These are phyloP conservation scores for Cetradonia linearis DNA, from an alignment of 495 filamentous ascomycete species.

Conservation along the genomic window DNA sequence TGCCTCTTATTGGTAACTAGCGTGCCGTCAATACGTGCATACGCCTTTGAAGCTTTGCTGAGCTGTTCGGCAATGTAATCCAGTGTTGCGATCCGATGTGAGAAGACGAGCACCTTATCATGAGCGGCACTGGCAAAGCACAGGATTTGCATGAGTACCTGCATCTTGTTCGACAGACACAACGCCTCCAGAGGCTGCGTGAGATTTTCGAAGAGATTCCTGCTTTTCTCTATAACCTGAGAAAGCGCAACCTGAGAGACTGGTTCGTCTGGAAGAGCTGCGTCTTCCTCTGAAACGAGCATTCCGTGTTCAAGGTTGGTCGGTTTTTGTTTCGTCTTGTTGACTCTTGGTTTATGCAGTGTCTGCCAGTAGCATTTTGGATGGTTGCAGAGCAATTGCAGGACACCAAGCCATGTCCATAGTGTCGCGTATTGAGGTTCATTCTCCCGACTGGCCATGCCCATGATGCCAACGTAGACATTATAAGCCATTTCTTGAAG, in stretches of 20 bases:
- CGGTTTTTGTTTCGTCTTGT: not conserved
- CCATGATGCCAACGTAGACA: conserved; percentile 40
- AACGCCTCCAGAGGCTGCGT: conserved; percentile 30
- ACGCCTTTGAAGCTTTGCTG: conserved; percentile 32
- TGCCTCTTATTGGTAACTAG: conserved; percentile 48
- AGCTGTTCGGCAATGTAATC: conserved; percentile 55
- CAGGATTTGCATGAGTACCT: conserved; percentile 57
- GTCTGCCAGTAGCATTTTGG: conserved; percentile 54
- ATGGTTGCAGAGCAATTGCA: conserved; percentile 67
- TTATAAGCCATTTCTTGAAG: conserved; percentile 58
- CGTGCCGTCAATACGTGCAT: conserved; percentile 55
- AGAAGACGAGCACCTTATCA: conserved; percentile 72
- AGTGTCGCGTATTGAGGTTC: conserved; percentile 28
- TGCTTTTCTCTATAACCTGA: conserved; percentile 23
- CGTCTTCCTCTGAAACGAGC: conserved; percentile 24
- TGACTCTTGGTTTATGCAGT: conserved; percentile 27
- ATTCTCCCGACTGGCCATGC: conserved; percentile 18
- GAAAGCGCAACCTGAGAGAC: conserved; percentile 31
- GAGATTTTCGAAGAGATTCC: conserved; percentile 29
- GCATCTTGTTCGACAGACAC: conserved; percentile 52
- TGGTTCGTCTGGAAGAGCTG: conserved; percentile 25
- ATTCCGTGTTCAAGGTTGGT: not conserved
- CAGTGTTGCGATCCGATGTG: conserved; percentile 58
- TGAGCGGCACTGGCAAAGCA: conserved; percentile 44
- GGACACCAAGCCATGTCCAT: conserved; percentile 43